phyloP scores from a whole-genome alignment of 768 basidiomycete genomes.

The Phaffia tasmanica region DNA sequence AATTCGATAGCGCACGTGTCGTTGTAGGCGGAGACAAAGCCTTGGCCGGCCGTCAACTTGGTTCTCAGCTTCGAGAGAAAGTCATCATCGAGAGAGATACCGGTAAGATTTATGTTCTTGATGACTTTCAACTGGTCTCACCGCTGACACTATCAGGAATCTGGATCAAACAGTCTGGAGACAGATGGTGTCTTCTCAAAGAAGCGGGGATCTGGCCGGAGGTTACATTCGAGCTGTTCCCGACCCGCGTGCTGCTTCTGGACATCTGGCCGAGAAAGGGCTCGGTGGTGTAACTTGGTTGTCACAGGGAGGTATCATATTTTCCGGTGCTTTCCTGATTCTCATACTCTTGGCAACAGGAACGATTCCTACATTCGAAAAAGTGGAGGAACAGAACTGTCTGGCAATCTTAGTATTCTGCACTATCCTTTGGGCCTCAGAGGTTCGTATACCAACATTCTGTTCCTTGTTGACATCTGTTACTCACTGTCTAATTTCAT shows the following conservation, averaged over 20 bases:
- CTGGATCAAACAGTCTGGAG: constrained; percentile 53
- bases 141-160: not conserved
- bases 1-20: constrained; percentile 65
- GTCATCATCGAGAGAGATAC: constrained; percentile 97
- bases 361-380: constrained; percentile 43
- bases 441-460: constrained; percentile 47
- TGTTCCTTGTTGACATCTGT: not conserved
- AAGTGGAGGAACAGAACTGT: constrained; percentile 69
- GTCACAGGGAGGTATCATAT: constrained; percentile 52
- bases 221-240: constrained; percentile 30
- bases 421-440: constrained; percentile 90
- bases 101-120: constrained; percentile 30
- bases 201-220: constrained; percentile 30
- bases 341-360: constrained; percentile 48
- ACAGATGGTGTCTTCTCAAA: constrained; percentile 65
- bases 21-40: constrained; percentile 60
- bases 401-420: constrained; percentile 80
- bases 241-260: constrained; percentile 16
- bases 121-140: not conserved
- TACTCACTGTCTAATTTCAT: not conserved
- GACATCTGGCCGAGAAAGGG: constrained; percentile 41
- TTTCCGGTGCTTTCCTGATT: constrained; percentile 54
- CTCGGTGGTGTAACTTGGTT: constrained; percentile 38
- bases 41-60: constrained; percentile 67
- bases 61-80: constrained; percentile 76